Conservation (phyloP, 1,284 basidiomycete species). For the Apiotrichum montevideense region DNA sequence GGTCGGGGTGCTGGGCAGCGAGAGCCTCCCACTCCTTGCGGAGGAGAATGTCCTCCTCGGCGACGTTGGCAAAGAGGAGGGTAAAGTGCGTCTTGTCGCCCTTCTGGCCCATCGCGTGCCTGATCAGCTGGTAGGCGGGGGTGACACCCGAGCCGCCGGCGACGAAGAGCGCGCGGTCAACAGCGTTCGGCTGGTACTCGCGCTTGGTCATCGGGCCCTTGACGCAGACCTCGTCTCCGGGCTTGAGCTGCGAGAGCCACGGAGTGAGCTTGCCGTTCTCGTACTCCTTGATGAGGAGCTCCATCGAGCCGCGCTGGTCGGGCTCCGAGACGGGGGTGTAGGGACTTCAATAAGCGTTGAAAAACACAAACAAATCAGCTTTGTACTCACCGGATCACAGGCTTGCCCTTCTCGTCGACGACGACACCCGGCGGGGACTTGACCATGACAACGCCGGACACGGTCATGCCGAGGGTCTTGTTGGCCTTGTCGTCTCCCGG, state of each 20-base stretch:
- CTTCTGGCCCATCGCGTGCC: slow-evolving; percentile 58
- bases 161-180: slow-evolving; percentile 79
- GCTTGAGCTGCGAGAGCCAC: slow-evolving; percentile 63
- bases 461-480: slow-evolving; percentile 59
- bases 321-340: slow-evolving; percentile 77
- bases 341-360: slow-evolving; percentile 46
- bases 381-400: slow-evolving; percentile 63
- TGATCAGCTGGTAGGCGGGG: slow-evolving; percentile 57
- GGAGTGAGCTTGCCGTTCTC: slow-evolving; percentile 66
- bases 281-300: slow-evolving; percentile 76
- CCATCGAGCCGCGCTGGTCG: slow-evolving; percentile 66
- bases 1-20: slow-evolving; percentile 61
- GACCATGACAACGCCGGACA: slow-evolving; percentile 55
- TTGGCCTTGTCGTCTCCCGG: slow-evolving; percentile 63
- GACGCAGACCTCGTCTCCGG: slow-evolving; percentile 74
- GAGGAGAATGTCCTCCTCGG: slow-evolving; percentile 85
- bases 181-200: slow-evolving; percentile 75
- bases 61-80: slow-evolving; percentile 82
- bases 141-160: slow-evolving; percentile 59
- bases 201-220: slow-evolving; percentile 87
- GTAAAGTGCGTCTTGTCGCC: slow-evolving; percentile 96
- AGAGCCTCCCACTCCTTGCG: slow-evolving; percentile 72
- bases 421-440: slow-evolving; percentile 49
- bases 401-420: slow-evolving; percentile 73
- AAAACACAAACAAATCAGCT: neutral